phyloP scores from a whole-genome alignment of 164 flowering plant species.

The Kalanchoe fedtschenkoi region DNA sequence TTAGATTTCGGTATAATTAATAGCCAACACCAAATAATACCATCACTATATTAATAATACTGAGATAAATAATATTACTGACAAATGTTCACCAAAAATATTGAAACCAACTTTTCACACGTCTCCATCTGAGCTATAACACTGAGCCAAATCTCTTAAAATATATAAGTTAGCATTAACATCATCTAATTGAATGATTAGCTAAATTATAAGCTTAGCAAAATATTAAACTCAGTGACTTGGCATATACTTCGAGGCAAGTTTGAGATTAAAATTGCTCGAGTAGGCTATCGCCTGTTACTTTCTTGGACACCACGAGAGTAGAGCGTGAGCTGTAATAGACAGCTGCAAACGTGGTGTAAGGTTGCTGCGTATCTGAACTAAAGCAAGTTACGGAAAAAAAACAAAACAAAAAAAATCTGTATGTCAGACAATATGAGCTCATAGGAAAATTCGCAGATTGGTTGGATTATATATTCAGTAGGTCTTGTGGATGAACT shows the following conservation, averaged over 20 bases:
- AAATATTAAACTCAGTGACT: background rate
- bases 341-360: constrained; percentile 1
- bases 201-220: too few species aligned
- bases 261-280: background rate
- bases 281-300: constrained; percentile 1
- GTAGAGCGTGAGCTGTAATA: background rate
- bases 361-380: background rate
- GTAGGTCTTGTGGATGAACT: background rate
- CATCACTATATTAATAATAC: too few species aligned
- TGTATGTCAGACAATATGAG: background rate
- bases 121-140: constrained; percentile 4
- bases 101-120: background rate
- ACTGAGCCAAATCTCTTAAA: background rate
- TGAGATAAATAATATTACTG: too few species aligned
- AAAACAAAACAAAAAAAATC: background rate
- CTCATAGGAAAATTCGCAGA: background rate
- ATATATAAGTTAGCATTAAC: background rate
- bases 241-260: constrained; percentile 1
- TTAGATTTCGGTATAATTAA: too few species aligned
- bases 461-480: background rate
- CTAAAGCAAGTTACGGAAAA: background rate
- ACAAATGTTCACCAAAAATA: too few species aligned
- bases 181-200: background rate
- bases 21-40: too few species aligned
- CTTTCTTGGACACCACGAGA: background rate